phyloP scores from a whole-genome alignment of 345 rosid species.

The Sisymbrium altissimum region DNA sequence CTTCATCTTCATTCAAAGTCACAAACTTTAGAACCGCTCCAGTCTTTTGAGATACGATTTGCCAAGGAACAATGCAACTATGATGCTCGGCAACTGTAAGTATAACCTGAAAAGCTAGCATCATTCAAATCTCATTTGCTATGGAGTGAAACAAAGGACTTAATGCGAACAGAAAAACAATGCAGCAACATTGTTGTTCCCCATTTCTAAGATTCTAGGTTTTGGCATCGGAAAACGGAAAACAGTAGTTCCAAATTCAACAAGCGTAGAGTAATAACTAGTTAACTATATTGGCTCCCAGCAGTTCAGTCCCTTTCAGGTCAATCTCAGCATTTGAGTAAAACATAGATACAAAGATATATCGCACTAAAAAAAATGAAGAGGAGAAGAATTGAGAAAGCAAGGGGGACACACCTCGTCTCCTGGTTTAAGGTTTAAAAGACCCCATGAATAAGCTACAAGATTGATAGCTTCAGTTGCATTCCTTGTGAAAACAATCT shows the following conservation, averaged over 20 bases:
- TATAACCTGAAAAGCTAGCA: conserved; percentile 50
- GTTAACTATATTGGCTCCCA: background rate
- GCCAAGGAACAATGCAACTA: conserved; percentile 98
- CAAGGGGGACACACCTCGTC: conserved; percentile 61
- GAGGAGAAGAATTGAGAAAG: background rate
- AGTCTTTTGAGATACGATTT: conserved; percentile 68
- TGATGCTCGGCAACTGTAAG: conserved; percentile 89
- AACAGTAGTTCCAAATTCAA: background rate
- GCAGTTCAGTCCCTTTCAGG: background rate
- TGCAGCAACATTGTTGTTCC: background rate
- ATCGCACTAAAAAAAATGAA: background rate
- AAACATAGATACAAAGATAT: background rate
- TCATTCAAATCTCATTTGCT: conserved; percentile 18
- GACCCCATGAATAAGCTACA: conserved; percentile 88
- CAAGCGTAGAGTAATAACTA: background rate
- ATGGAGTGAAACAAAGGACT: background rate
- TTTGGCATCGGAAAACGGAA: background rate
- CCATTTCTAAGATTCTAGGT: background rate
- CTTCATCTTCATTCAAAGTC: conserved; percentile 57
- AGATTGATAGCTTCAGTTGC: conserved; percentile 98
- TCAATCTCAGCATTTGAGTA: background rate
- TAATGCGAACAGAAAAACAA: background rate
- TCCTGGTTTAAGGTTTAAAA: conserved; percentile 57
- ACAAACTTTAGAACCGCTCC: conserved; percentile 76
- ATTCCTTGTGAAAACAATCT: conserved; percentile 87